Base-by-base conservation (phyloP, 345 rosid species). In the Laguncularia racemosa region DNA sequence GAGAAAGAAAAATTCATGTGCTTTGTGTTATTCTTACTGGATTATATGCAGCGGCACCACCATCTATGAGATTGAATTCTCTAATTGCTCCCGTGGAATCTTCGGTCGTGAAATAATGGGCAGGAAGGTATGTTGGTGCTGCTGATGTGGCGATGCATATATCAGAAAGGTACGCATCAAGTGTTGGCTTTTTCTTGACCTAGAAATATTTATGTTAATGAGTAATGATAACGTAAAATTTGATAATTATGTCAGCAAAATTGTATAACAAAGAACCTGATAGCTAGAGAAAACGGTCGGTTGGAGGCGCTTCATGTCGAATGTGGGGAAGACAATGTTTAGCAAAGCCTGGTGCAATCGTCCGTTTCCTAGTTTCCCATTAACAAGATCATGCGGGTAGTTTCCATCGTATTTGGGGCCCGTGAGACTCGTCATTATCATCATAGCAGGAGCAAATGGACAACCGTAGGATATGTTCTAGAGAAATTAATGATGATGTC, bases 391-490 rank as follows among this genome's bases (percentile, higher is more conserved):
- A 20, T 59, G 65, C 14, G 63, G 46, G 57, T 63, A 64, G 45
- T 64, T 53, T 1, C 73, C 69, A 20, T 64, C 56, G 40, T 70
- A 70, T 44, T 70, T 70, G 3, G 74, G 74, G 47, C 66, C 69
- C 3, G 53, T 2, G 17, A 69, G 16, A 14, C 63, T 13, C 33
- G 44, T 62, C 0, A 63, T 11, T 1, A 69, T 14, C n/a, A 57
- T 68, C 9, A 3, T 15, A 16, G 46, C 46, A 3, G 15, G n/a
- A 46, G 57, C 46, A 52, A 44, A 61, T 51, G 21, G 56, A 20
- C n/a, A 50, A 33, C 54, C 18, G 54, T 51, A 26, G 21, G 19
- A 17, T 23, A n/a, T n/a, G n/a, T n/a, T 44, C 19, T 10, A 46
- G 47, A 23, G 8, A 1, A 16, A 13, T 16, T 16, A 12, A 47